Evolutionary conservation across 352 stramenopile species (phyloP).

Genomic region (Pythium apleroticum): DNA sequence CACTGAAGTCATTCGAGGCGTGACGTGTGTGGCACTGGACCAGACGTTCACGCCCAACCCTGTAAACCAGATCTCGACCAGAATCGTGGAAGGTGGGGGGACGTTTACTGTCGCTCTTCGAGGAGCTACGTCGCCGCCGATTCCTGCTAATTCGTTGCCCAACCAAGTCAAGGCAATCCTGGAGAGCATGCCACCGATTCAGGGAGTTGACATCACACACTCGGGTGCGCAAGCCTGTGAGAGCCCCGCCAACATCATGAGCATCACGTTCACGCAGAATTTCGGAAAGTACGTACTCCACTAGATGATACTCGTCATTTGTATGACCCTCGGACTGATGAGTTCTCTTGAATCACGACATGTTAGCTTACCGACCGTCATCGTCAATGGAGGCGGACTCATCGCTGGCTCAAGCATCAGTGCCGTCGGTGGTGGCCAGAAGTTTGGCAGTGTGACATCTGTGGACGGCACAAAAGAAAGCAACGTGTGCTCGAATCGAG

Average conservation of each 20-base stretch:
- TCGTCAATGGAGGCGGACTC: conserved; percentile 37
- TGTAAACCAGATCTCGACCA: conserved; percentile 41
- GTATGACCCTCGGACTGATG: conserved; percentile 3
- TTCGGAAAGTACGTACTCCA: conserved; percentile 68
- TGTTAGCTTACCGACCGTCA: conserved; percentile 56
- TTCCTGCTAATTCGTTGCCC: conserved; percentile 44
- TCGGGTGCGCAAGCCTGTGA: conserved; percentile 61
- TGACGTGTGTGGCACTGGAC: conserved; percentile 50
- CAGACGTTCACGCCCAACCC: conserved; percentile 45
- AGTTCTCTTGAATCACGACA: background rate
- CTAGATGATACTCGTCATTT: background rate
- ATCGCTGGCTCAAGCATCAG: conserved; percentile 35
- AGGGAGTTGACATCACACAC: conserved; percentile 54
- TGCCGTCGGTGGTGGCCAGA: conserved; percentile 23
- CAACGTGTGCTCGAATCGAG: conserved; percentile 63
- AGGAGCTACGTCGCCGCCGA: conserved; percentile 61
- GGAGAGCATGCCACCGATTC: conserved; percentile 48
- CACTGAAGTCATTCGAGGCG: conserved; percentile 52
- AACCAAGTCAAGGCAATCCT: conserved; percentile 36
- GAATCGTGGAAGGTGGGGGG: conserved; percentile 45
- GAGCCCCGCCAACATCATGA: conserved; percentile 59
- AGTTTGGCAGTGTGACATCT: conserved; percentile 35
- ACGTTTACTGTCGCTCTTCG: conserved; percentile 61
- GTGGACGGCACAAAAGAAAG: conserved; percentile 70
- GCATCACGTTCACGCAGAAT: conserved; percentile 77